Conservation (phyloP, 345 rosid species). For the Adansonia digitata region DNA sequence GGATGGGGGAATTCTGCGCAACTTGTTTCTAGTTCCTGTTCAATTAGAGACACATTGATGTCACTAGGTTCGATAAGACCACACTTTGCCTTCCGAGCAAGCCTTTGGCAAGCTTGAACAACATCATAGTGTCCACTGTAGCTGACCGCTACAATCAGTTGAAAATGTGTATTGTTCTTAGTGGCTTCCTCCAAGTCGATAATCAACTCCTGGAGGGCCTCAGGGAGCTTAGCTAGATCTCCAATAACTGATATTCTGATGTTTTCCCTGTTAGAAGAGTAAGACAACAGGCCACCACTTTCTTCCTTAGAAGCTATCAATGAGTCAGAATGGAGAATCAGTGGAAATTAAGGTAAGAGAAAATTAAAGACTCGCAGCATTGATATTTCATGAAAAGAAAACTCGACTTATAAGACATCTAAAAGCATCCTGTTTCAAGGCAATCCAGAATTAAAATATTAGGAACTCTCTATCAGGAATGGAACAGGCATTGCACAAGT, state of each 20-base stretch:
- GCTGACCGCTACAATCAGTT: slow-evolving; percentile 26
- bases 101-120: slow-evolving; percentile 33
- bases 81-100: slow-evolving; percentile 21
- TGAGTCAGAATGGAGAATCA: not conserved
- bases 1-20: slow-evolving; percentile 17
- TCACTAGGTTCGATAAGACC: slow-evolving; percentile 22
- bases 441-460: not conserved
- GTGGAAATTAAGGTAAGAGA: not conserved
- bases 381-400: not conserved
- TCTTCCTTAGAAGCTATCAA: not conserved
- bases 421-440: not conserved
- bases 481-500: not conserved
- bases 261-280: slow-evolving; percentile 12
- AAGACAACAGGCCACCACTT: not conserved
- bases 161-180: slow-evolving; percentile 21
- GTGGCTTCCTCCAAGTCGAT: slow-evolving; percentile 17
- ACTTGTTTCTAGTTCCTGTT: slow-evolving; percentile 23
- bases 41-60: slow-evolving; percentile 14
- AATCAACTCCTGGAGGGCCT: slow-evolving; percentile 11
- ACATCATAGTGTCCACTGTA: slow-evolving; percentile 27
- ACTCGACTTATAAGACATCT: not conserved
- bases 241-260: slow-evolving; percentile 23
- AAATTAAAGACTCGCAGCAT: not conserved
- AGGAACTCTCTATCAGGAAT: not conserved
- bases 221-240: slow-evolving; percentile 18